phyloP scores from a whole-genome alignment of 2,329 filamentous ascomycete genomes.

The Penicillium sp. region DNA sequence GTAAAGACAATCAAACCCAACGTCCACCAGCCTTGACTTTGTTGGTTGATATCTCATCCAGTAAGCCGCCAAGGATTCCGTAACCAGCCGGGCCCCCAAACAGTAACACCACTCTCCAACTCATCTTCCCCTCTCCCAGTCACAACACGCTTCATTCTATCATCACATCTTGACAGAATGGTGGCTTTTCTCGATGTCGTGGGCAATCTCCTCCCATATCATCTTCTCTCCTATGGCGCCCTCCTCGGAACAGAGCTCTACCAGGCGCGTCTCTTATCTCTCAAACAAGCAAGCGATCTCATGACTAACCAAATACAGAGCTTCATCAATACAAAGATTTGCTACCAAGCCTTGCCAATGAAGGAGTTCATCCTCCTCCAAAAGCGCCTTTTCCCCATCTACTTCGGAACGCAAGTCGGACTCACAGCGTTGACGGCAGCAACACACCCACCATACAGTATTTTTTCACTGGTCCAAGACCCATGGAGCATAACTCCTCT shows the following conservation, averaged over 20 bases:
- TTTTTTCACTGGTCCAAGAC: constrained; percentile 27
- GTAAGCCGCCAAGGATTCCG: constrained; percentile 3
- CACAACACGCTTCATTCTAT: too few relatives aligned
- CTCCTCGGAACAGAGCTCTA: constrained; percentile 44
- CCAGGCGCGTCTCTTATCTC: constrained; percentile 19
- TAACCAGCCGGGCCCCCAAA: neutral
- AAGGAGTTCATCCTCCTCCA: constrained; percentile 42
- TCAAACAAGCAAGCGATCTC: neutral
- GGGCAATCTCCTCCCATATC: constrained; percentile 32
- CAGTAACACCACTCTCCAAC: neutral
- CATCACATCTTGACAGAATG: constrained; percentile 9
- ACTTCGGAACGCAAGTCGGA: constrained; percentile 41
- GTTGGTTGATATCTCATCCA: neutral
- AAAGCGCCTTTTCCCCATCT: constrained; percentile 43
- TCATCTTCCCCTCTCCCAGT: neutral
- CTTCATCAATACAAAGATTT: constrained; percentile 45
- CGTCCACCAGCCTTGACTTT: neutral
- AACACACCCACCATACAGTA: constrained; percentile 37
- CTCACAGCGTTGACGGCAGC: constrained; percentile 36
- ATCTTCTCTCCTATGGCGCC: constrained; percentile 42
- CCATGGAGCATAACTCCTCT: constrained; percentile 30
- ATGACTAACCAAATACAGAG: constrained; percentile 22
- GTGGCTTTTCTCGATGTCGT: constrained; percentile 10
- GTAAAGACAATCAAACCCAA: neutral
- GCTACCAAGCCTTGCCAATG: constrained; percentile 36